These are phyloP conservation scores for Alternaria brassicicola DNA, from an alignment of 2,329 filamentous ascomycete genomes.

Conservation along the genomic window DNA sequence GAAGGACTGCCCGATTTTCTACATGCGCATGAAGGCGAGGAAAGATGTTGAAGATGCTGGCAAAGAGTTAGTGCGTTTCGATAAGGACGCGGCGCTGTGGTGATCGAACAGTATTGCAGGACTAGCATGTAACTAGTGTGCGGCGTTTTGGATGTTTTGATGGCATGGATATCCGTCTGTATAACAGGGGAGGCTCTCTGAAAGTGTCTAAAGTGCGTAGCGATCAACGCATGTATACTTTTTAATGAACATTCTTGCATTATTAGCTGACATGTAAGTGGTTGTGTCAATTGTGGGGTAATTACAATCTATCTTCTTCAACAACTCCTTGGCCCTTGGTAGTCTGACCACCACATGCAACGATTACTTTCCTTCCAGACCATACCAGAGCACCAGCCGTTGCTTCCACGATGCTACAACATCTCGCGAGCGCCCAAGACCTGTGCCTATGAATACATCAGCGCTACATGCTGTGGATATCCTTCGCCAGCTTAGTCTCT, in stretches of 20 bases:
- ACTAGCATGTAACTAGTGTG: not conserved
- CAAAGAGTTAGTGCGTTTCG: slow-evolving; percentile 88
- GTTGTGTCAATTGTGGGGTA: not conserved
- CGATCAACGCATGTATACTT: not conserved
- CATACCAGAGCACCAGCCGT: not conserved
- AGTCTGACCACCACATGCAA: not conserved
- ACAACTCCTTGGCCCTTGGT: no score
- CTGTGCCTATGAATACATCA: not conserved
- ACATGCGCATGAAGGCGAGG: slow-evolving; percentile 99
- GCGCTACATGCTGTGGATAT: not conserved
- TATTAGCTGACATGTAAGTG: not conserved
- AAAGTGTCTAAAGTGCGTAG: not conserved
- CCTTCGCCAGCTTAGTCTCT: not conserved
- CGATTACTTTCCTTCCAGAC: not conserved
- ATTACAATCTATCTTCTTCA: not conserved
- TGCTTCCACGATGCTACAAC: not conserved
- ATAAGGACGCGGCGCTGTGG: slow-evolving; percentile 79
- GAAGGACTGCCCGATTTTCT: slow-evolving; percentile 98
- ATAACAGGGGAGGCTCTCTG: not conserved
- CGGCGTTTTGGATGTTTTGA: slow-evolving; percentile 12
- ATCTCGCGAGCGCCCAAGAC: fast-evolving
- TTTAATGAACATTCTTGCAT: not conserved
- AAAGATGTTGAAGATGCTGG: slow-evolving; percentile 97
- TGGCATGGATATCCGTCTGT: not conserved
- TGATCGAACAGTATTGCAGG: slow-evolving; percentile 33